Evolutionary conservation across 129 eudicot genomes (phyloP).

Genomic region (Solidago caesia): DNA sequence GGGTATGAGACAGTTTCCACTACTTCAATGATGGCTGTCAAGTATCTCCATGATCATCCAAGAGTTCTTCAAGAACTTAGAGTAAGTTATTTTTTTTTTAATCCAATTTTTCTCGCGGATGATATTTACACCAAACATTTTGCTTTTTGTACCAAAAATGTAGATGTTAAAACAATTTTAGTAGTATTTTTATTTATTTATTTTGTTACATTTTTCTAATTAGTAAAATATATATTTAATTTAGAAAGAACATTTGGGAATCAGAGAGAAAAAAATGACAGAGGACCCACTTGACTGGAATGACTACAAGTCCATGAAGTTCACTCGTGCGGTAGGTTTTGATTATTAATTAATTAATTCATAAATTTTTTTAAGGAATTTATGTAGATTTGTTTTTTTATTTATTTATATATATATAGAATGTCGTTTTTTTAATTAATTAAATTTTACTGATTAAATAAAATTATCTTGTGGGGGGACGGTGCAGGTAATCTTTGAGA

Average conservation of each 20-base stretch:
- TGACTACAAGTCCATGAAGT: conserved; percentile 89
- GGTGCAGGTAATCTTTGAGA: conserved; percentile 93
- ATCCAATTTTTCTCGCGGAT: too few relatives aligned
- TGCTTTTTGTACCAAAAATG: background rate
- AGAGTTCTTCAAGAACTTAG: conserved; percentile 86
- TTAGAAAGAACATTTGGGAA: conserved; percentile 93
- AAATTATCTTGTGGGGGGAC: conserved; percentile 20
- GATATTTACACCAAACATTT: background rate
- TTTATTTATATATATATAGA: background rate
- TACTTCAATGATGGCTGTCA: conserved; percentile 99
- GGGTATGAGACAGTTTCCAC: conserved; percentile 99
- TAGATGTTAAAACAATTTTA: background rate
- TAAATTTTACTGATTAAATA: background rate
- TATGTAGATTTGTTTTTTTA: conserved; percentile 20
- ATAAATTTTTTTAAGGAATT: background rate
- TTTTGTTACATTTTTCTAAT: background rate
- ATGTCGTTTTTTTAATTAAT: background rate
- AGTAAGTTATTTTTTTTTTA: conserved; percentile 51
- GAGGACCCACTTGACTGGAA: conserved; percentile 86
- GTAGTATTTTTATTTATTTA: background rate
- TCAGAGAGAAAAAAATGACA: conserved; percentile 70
- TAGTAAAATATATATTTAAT: conserved; percentile 16
- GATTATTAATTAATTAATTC: conserved; percentile 9
- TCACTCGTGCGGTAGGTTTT: conserved; percentile 95
- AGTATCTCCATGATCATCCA: conserved; percentile 98